Evolutionary conservation across 805 yeast species (phyloP), one percentile per base, ranked within the genome.

Genomic region (Ogataea nitratoaversa): DNA sequence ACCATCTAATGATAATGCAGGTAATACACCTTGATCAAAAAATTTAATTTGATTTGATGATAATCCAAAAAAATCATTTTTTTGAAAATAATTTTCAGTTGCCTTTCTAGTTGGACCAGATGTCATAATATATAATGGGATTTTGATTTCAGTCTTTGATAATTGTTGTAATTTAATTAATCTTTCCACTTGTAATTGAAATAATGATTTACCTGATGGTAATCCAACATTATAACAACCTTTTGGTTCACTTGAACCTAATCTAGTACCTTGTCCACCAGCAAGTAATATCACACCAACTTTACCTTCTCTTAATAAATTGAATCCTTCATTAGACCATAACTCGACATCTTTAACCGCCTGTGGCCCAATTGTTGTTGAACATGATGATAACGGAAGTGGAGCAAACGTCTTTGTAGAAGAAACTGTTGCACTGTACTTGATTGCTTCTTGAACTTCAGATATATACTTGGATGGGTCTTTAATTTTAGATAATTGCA

Each of bases 251-350:
- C 79, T 67, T 1, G 96, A 88, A 1, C 99, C 99, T 40, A 93
- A 70, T 47, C 99, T 74, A 7, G 97, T 85, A 24, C 99, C 99
- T 63, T 93, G 99, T 36, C 99, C 99, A 41, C 99, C 99, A 11
- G 99, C 97, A 85, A 93, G 83, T 38, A 93, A 70, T 32, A 93
- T 71, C 5, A 93, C 91, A 25, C 88, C 99, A 19, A 91, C 98
- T 54, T 84, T 77, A 48, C 82, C 82, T 12, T 68, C 61, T 14
- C 76, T 62, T 39, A 93, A 82, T 23, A 91, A 84, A 19, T 77
- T 67, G 14, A 82, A 61, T 12, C 99, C 99, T 12, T 52, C 32
- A 4, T 46, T 48, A 31, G 61, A 47, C 55, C 72, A 63, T 8
- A 44, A 42, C 6, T 56, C 44, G 20, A 59, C 46, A 8, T 59